Evolutionary conservation across 768 basidiomycete species (phyloP).

Genomic region (Clavaria fumosa): DNA sequence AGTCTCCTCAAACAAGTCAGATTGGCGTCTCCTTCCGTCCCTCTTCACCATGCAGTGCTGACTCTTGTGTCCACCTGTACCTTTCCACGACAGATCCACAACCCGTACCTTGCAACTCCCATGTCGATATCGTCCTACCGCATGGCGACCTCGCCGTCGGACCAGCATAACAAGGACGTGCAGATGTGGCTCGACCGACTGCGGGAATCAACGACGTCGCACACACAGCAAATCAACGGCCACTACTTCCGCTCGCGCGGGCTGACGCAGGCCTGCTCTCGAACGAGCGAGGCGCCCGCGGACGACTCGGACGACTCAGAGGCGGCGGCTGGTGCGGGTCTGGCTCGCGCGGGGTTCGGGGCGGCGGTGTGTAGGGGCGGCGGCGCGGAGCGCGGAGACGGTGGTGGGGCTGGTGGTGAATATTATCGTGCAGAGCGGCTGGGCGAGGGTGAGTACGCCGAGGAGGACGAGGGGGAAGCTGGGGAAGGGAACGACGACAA

Average conservation of each 20-base stretch:
- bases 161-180: conserved; percentile 50
- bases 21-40: conserved; percentile 5
- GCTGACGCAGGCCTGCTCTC: conserved; percentile 31
- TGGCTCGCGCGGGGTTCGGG: too few species aligned
- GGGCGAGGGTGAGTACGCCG: conserved; percentile 11
- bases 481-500: conserved; percentile 18
- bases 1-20: conserved; percentile 68
- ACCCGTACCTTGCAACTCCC: conserved; percentile 67
- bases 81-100: conserved; percentile 39
- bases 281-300: conserved; percentile 13
- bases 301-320: conserved; percentile 28
- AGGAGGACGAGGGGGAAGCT: conserved; percentile 7
- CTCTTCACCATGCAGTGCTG: neutral
- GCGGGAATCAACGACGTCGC: too few species aligned
- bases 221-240: conserved; percentile 34
- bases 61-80: neutral
- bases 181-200: conserved; percentile 65
- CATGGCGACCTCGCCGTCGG: conserved; percentile 62
- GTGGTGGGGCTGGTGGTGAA: conserved; percentile 14
- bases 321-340: conserved; percentile 20
- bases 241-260: too few species aligned
- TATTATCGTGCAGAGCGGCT: conserved; percentile 10
- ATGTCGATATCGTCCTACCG: conserved; percentile 67
- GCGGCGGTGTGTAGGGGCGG: too few species aligned
- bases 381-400: conserved; percentile 13